These are phyloP conservation scores for Aspergillaceae sp. DNA, from an alignment of 2,329 filamentous ascomycete genomes.

Conservation along the genomic window DNA sequence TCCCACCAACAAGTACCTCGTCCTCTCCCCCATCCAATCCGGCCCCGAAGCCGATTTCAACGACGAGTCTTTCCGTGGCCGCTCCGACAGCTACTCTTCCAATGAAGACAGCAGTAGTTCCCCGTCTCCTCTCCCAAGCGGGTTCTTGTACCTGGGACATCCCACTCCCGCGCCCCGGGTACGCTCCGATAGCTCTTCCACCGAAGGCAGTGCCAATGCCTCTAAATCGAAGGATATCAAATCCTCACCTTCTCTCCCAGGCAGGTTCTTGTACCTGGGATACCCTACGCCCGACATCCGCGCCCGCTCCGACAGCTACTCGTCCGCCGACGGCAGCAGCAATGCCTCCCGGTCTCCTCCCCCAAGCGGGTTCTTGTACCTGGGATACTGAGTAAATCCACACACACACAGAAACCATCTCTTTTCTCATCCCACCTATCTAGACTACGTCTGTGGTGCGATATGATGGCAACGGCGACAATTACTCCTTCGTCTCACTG, in stretches of 20 bases:
- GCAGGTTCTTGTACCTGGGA: slow-evolving; percentile 12
- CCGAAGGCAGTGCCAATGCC: slow-evolving; percentile 1
- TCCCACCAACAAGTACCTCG: slow-evolving; percentile 23
- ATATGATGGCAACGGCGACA: too few species aligned
- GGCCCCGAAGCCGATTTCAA: slow-evolving; percentile 4
- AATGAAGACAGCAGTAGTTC: background rate
- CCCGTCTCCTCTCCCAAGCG: too few species aligned
- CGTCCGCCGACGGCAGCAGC: slow-evolving; percentile 11
- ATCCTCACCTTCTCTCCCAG: slow-evolving; percentile 22
- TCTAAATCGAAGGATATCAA: slow-evolving; percentile 8
- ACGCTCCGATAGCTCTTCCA: slow-evolving; percentile 15
- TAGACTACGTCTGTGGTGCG: too few species aligned
- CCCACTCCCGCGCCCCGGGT: slow-evolving; percentile 23
- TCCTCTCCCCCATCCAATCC: slow-evolving; percentile 16
- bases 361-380: too few species aligned
- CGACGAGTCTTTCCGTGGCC: too few species aligned
- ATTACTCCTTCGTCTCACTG: too few species aligned
- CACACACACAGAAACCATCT: too few species aligned
- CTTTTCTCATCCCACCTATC: too few species aligned
- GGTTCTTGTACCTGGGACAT: background rate
- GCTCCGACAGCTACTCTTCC: background rate
- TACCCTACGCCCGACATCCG: slow-evolving; percentile 7
- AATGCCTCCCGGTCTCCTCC: background rate
- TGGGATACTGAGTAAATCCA: too few species aligned
- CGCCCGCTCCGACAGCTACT: slow-evolving; percentile 21